phyloP scores from a whole-genome alignment of 2,329 filamentous ascomycete species.

The Colletotrichum lupini region DNA sequence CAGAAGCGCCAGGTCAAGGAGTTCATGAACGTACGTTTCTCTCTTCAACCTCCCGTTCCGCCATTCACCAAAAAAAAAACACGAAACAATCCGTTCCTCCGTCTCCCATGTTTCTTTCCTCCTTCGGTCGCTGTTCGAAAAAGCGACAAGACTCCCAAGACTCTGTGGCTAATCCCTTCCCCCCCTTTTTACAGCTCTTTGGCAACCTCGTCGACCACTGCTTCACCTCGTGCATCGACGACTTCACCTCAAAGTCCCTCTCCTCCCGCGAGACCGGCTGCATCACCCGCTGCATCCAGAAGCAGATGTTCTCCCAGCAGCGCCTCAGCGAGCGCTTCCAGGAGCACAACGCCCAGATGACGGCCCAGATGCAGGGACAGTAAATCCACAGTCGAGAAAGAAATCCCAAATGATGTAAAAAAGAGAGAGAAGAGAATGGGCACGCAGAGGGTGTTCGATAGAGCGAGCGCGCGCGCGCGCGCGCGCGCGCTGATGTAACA shows the following conservation, averaged over 20 bases:
- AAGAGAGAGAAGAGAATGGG: neutral
- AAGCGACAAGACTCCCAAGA: neutral
- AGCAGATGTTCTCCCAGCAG: conserved; percentile 92
- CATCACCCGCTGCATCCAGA: conserved; percentile 94
- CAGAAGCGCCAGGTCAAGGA: conserved; percentile 99
- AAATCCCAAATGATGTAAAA: conserved; percentile 6
- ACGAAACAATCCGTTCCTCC: neutral
- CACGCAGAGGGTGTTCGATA: neutral
- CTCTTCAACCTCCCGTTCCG: conserved; percentile 37
- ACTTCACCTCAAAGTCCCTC: conserved; percentile 98
- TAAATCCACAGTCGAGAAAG: conserved; percentile 40
- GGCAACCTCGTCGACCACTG: conserved; percentile 83
- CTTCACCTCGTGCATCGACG: conserved; percentile 97
- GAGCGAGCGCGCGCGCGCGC: neutral
- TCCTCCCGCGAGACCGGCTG: conserved; percentile 90
- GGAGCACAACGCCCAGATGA: conserved; percentile 73
- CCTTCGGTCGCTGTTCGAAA: neutral
- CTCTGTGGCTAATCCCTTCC: neutral
- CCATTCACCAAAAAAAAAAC: conserved; percentile 32
- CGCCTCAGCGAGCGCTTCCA: conserved; percentile 91
- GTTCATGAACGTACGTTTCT: conserved; percentile 87
- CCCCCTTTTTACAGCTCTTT: conserved; percentile 58
- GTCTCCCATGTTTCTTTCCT: neutral
- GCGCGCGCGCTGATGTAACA: conserved; percentile 28
- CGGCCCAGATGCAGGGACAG: conserved; percentile 62